Evolutionary conservation across 495 filamentous ascomycete genomes (phyloP).

Genomic region (Diplogelasinospora grovesii): DNA sequence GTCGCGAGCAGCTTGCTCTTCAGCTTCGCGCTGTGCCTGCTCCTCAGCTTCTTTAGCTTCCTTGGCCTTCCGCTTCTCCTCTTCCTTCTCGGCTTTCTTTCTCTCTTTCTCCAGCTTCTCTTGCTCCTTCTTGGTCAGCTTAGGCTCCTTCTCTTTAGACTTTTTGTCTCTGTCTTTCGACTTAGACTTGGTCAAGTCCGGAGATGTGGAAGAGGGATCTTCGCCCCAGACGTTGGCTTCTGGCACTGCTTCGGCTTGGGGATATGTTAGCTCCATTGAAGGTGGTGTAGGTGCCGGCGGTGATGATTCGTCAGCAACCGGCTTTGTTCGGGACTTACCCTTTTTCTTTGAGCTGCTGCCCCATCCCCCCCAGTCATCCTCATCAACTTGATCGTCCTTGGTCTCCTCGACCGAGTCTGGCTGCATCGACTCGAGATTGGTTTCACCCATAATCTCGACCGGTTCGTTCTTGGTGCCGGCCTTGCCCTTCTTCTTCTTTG

Average conservation of each 20-base stretch:
- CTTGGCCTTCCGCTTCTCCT: constrained; percentile 27
- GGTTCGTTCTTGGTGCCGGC: constrained; percentile 31
- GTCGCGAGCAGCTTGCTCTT: constrained; percentile 25
- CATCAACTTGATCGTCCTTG: constrained; percentile 30
- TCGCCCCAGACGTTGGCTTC: constrained; percentile 17
- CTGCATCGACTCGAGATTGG: constrained; percentile 26
- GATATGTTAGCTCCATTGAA: constrained; percentile 11
- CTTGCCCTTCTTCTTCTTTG: constrained; percentile 39
- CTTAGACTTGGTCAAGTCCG: constrained; percentile 8
- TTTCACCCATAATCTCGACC: constrained; percentile 32
- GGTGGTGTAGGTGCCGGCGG: constrained; percentile 19
- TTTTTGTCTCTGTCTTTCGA: constrained; percentile 19
- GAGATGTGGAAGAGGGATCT: constrained; percentile 1
- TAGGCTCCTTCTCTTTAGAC: constrained; percentile 19
- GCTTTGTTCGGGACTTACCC: constrained; percentile 31
- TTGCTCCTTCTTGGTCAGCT: constrained; percentile 25
- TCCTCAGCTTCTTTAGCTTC: constrained; percentile 26
- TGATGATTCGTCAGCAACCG: constrained; percentile 16
- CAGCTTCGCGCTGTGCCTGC: constrained; percentile 20
- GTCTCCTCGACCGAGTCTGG: constrained; percentile 38
- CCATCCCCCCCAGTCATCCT: constrained; percentile 31
- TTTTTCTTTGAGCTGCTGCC: constrained; percentile 30
- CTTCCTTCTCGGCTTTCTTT: constrained; percentile 33
- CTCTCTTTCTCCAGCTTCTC: constrained; percentile 26
- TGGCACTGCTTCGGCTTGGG: constrained; percentile 7